Percentiles rank a stretch among this genome's conserved stretches.
These are phyloP conservation scores for Elsinoe batatas DNA, from an alignment of 2,329 filamentous ascomycete species.

Conservation along the genomic window DNA sequence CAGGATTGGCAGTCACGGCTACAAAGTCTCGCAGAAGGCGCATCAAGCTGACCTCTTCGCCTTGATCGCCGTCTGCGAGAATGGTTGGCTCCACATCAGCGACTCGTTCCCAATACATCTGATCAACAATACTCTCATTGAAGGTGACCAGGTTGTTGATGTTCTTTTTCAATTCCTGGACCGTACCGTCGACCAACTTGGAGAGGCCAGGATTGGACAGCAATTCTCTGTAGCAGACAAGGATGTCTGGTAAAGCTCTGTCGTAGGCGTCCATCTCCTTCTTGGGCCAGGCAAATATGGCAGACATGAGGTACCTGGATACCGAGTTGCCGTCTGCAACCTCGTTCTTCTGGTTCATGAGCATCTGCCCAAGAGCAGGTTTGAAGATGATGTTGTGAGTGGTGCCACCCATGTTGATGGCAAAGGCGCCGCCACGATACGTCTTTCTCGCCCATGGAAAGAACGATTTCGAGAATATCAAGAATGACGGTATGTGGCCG, in stretches of 20 bases:
- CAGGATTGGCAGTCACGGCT: constrained; percentile 40
- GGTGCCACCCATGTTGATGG: constrained; percentile 40
- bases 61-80: constrained; percentile 29
- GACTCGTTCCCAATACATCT: constrained; percentile 52
- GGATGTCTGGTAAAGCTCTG: constrained; percentile 27
- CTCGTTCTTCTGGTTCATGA: constrained; percentile 31
- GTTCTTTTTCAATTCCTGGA: constrained; percentile 33
- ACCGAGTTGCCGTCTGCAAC: constrained; percentile 24
- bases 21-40: constrained; percentile 48
- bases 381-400: constrained; percentile 43
- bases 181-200: constrained; percentile 31
- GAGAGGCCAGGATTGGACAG: constrained; percentile 39
- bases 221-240: constrained; percentile 32
- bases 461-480: constrained; percentile 36
- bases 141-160: constrained; percentile 51
- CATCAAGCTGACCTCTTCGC: constrained; percentile 44
- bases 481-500: constrained; percentile 44
- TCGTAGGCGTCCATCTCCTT: constrained; percentile 28
- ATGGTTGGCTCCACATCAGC: constrained; percentile 36
- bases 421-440: constrained; percentile 35
- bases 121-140: constrained; percentile 49
- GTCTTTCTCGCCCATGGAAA: constrained; percentile 32
- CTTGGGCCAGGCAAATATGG: constrained; percentile 35
- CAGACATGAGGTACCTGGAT: constrained; percentile 20
- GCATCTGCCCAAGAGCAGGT: constrained; percentile 35